Evolutionary conservation across 2,329 filamentous ascomycete genomes (phyloP).

Genomic region (Clonostachys rhizophaga): DNA sequence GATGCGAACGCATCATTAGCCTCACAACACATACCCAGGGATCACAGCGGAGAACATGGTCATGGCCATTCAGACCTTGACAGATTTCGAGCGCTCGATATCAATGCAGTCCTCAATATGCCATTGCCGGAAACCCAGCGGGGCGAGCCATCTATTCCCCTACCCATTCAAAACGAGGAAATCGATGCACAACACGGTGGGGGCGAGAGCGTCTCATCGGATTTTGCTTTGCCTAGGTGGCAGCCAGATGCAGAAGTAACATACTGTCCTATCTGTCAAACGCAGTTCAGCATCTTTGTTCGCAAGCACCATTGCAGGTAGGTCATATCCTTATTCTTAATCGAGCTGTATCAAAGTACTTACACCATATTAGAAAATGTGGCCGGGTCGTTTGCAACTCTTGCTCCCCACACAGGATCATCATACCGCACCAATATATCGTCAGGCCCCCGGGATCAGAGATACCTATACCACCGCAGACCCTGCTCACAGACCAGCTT

Average conservation of each 20-base stretch:
- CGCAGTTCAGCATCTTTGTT: slow-evolving; percentile 77
- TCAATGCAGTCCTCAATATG: no score
- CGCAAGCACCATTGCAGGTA: slow-evolving; percentile 91
- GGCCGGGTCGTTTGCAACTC: slow-evolving; percentile 84
- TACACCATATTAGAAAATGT: slow-evolving; percentile 62
- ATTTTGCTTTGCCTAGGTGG: slow-evolving; percentile 69
- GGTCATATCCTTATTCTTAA: background rate
- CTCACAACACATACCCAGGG: no score
- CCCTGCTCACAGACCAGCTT: slow-evolving; percentile 30
- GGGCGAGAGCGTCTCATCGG: slow-evolving; percentile 7
- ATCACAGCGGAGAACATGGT: no score
- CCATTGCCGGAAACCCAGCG: no score
- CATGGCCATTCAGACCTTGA: no score
- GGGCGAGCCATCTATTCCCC: no score
- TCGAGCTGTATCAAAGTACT: background rate
- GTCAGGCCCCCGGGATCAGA: slow-evolving; percentile 65
- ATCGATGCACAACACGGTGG: no score
- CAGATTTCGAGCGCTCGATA: no score
- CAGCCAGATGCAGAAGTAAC: slow-evolving; percentile 82
- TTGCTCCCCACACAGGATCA: slow-evolving; percentile 93
- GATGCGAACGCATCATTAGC: no score
- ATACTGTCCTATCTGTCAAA: slow-evolving; percentile 78
- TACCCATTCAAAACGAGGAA: no score
- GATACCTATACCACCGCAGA: slow-evolving; percentile 21
- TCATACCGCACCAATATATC: slow-evolving; percentile 89